These are phyloP conservation scores for Austroboletus niveus DNA, from an alignment of 1,284 basidiomycete species.

Conservation along the genomic window DNA sequence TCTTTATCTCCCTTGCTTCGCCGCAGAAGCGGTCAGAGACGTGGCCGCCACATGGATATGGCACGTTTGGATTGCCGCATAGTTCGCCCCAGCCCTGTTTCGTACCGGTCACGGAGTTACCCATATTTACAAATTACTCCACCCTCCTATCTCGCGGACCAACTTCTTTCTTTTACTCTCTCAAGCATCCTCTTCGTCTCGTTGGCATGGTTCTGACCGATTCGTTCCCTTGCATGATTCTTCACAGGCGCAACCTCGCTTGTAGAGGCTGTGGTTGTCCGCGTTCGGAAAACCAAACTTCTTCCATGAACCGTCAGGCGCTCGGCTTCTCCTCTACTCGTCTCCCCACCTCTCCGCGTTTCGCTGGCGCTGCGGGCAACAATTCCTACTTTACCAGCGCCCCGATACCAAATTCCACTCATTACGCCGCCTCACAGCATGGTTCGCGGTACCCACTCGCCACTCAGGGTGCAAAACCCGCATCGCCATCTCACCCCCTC, in stretches of 20 bases:
- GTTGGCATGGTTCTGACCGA: constrained; percentile 39
- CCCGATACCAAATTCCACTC: constrained; percentile 25
- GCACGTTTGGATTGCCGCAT: constrained; percentile 2
- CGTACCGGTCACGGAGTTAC: constrained; percentile 19
- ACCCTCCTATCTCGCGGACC: constrained; percentile 19
- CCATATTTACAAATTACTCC: constrained; percentile 24
- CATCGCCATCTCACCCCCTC: constrained; percentile 52
- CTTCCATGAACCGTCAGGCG: constrained; percentile 30
- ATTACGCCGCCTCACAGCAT: constrained; percentile 17
- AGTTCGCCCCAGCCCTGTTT: constrained; percentile 11
- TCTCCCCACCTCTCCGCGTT: constrained; percentile 43
- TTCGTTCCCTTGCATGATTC: constrained; percentile 44
- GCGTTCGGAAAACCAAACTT: constrained; percentile 40
- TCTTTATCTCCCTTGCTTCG: constrained; percentile 1
- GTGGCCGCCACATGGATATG: constrained; percentile 4
- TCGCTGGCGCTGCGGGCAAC: constrained; percentile 26
- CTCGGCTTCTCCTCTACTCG: constrained; percentile 32
- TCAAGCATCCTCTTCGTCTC: constrained; percentile 8
- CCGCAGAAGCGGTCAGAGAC: neutral
- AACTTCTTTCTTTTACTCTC: constrained; percentile 10
- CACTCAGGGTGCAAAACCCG: constrained; percentile 27
- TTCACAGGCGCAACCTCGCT: constrained; percentile 63
- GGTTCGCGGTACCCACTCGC: constrained; percentile 13
- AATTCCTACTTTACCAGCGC: constrained; percentile 13
- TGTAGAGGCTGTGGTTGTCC: constrained; percentile 74